Percentiles rank a stretch among this genome's conserved stretches.
Evolutionary conservation across 495 filamentous ascomycete species (phyloP).

Genomic region (Xylaria bambusicola): DNA sequence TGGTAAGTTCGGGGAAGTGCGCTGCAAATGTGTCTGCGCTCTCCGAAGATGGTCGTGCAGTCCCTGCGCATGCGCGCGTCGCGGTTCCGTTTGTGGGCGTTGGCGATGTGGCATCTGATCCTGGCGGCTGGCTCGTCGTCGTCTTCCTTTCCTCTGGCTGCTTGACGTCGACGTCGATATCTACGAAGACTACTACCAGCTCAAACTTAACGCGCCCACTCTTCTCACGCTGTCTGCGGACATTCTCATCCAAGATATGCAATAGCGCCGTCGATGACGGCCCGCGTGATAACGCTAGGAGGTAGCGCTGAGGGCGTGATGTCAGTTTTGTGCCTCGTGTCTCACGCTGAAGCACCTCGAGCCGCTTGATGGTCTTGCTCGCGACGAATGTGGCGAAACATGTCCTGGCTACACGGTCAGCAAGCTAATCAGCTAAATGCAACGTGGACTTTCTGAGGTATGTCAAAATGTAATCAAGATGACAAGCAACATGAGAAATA

Average conservation of each 20-base stretch:
- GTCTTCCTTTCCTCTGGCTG: background rate
- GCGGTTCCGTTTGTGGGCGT: background rate
- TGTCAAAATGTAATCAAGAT: background rate
- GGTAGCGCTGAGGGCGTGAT: slow-evolving; percentile 52
- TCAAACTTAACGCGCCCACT: slow-evolving; percentile 62
- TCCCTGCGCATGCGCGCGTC: background rate
- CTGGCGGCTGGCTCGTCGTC: background rate
- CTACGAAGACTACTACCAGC: slow-evolving; percentile 51
- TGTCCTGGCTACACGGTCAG: slow-evolving; percentile 44
- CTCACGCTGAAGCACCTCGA: slow-evolving; percentile 57
- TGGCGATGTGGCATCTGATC: background rate
- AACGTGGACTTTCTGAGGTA: too few relatives aligned
- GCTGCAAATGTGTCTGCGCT: slow-evolving; percentile 27
- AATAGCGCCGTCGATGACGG: slow-evolving; percentile 78
- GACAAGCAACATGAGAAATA: background rate
- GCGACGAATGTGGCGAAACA: slow-evolving; percentile 78
- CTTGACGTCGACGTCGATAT: background rate
- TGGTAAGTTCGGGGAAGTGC: slow-evolving; percentile 62
- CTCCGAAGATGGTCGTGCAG: background rate
- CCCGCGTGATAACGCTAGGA: slow-evolving; percentile 82
- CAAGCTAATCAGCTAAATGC: background rate
- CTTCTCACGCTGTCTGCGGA: slow-evolving; percentile 58
- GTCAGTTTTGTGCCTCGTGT: slow-evolving; percentile 42
- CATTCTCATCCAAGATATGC: slow-evolving; percentile 70
- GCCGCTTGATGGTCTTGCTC: slow-evolving; percentile 76